phyloP scores from a whole-genome alignment of 2,329 filamentous ascomycete species.

The Chaetomiaceae sp. region DNA sequence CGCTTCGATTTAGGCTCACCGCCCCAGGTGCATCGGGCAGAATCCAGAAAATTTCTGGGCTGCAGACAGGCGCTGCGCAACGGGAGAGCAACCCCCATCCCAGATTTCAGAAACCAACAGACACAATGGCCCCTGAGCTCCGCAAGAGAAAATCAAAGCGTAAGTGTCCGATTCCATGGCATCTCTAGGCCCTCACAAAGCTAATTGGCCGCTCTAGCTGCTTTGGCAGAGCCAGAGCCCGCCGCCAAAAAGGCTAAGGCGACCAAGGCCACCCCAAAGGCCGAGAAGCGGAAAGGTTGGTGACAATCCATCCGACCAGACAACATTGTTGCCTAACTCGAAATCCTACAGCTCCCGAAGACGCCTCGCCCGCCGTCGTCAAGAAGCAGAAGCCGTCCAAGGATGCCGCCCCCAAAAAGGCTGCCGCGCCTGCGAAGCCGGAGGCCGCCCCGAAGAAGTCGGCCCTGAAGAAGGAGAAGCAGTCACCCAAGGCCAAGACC shows the following conservation, averaged over 20 bases:
- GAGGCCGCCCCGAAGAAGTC: slow-evolving; percentile 18
- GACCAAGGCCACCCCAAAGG: slow-evolving; percentile 22
- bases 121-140: slow-evolving; percentile 28
- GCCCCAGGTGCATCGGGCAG: slow-evolving; percentile 19
- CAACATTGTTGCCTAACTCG: not conserved
- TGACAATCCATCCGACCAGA: not conserved
- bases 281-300: slow-evolving; percentile 30
- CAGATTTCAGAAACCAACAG: not conserved
- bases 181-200: not conserved
- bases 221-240: slow-evolving; percentile 16
- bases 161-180: slow-evolving; percentile 6
- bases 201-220: slow-evolving; percentile 19
- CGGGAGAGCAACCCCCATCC: not conserved
- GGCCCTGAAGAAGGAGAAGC: slow-evolving; percentile 23
- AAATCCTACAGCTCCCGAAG: slow-evolving; percentile 23
- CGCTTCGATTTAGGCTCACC: slow-evolving; percentile 13
- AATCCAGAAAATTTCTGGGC: slow-evolving; percentile 26
- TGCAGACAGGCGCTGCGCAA: not conserved
- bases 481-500: slow-evolving; percentile 19
- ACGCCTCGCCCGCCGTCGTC: slow-evolving; percentile 26
- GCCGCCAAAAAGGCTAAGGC: slow-evolving; percentile 22
- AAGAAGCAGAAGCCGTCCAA: slow-evolving; percentile 30
- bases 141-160: slow-evolving; percentile 28
- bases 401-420: slow-evolving; percentile 20
- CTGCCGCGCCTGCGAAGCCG: slow-evolving; percentile 11